Conservation (phyloP, 257 asterid species). For the Fraxinus anomala region DNA sequence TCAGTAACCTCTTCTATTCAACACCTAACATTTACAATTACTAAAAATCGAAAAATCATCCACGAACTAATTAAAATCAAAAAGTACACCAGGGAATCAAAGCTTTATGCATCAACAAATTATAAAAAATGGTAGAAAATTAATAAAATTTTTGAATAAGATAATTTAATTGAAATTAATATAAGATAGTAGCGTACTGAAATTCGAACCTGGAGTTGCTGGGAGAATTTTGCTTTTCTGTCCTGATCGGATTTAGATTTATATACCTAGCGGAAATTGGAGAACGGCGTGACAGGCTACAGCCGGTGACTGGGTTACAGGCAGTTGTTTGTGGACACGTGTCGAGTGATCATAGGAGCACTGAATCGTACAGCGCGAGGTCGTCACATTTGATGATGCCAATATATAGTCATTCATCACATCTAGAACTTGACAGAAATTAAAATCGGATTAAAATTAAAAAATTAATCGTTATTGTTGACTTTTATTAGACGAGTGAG, state of each 20-base stretch:
- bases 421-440: no score
- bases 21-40: conserved; percentile 22
- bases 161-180: not conserved
- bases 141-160: not conserved
- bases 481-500: no score
- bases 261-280: conserved; percentile 66
- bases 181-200: not conserved
- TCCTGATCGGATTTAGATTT: conserved; percentile 32
- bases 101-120: not conserved
- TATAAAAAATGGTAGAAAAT: not conserved
- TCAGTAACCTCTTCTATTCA: conserved; percentile 28
- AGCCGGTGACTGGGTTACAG: conserved; percentile 39
- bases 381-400: conserved; percentile 12
- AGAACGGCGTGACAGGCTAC: conserved; percentile 45
- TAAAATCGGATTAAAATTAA: no score
- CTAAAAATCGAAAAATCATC: conserved; percentile 39
- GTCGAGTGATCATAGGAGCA: conserved; percentile 22
- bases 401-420: no score
- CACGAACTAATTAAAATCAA: not conserved
- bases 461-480: no score
- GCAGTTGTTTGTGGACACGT: conserved; percentile 42
- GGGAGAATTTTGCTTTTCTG: conserved; percentile 21
- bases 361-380: conserved; percentile 39
- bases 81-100: not conserved
- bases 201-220: conserved; percentile 49